Evolutionary conservation across 2,329 filamentous ascomycete species (phyloP), one percentile per base, ranked within the genome.

Genomic region (Cryphonectria japonica): DNA sequence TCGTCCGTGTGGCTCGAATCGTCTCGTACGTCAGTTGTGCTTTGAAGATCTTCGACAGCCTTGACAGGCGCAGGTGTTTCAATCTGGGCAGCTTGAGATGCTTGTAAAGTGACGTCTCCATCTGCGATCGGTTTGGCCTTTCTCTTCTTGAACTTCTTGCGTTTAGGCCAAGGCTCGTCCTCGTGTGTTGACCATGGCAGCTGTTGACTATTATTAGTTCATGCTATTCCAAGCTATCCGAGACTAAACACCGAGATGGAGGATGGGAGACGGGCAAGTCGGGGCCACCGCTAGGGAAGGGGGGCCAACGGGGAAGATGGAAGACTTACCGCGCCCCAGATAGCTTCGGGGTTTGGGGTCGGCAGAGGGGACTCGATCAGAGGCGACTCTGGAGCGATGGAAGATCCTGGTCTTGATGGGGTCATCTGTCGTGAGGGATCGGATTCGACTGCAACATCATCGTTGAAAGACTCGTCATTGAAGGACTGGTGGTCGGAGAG

Each of bases 311-410:
- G 34, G 34, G 34, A 34, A 34, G 34, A 11, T 34, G 41, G n/a
- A 22, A 14, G 29, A n/a, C 54, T 43, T 43, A 32, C 67, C 29
- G 22, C 26, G 50, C 62, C 63, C 41, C 43, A 65, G 43, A 65
- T 65, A 19, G 63, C 63, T 37, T n/a, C 41, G 13, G 63, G 22
- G 74, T 43, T 46, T 77, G 76, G n/a, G 6, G 57, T 67, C 9
- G 67, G 67, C 13, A 11, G 43, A 64, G 67, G 67, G 2, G 39
- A 22, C 29, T 69, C 67, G 26, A 46, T 26, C 37, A 43, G 34
- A 34, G 82, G 80, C 0, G 82, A 80, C 9, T 79, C 79, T 26
- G 82, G 78, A 8, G 80, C 78, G 19, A 78, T 77, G 11, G 81
- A 78, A 7, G 78, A 71, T 4, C 77, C 73, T 60, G 77, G 75